A percentile compares a stretch with the other conserved stretches of the same genome.
These are phyloP conservation scores for Prunella vulgaris DNA, from an alignment of 257 asterid species.

Conservation along the genomic window DNA sequence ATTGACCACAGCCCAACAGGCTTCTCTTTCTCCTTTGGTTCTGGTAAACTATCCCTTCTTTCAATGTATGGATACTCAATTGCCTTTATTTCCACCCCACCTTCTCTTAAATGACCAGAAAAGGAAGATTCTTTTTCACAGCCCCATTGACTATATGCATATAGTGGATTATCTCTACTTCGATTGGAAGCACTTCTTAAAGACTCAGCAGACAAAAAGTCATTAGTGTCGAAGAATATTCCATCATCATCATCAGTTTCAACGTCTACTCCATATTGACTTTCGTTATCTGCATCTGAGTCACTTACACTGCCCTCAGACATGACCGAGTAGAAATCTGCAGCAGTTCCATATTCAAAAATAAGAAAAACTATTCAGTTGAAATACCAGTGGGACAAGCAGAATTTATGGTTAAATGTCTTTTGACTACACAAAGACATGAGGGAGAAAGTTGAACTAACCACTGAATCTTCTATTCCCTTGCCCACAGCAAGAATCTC, in stretches of 20 bases:
- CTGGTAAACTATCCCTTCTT: conserved; percentile 85
- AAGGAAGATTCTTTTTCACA: conserved; percentile 53
- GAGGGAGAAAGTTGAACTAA: conserved; percentile 38
- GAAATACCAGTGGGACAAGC: conserved; percentile 7
- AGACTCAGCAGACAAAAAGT: conserved; percentile 78
- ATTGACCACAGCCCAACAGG: conserved; percentile 97
- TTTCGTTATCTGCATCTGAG: conserved; percentile 88
- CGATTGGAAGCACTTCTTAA: conserved; percentile 88
- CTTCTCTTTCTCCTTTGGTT: conserved; percentile 94
- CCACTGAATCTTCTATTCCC: conserved; percentile 97
- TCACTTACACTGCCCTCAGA: conserved; percentile 95
- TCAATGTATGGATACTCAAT: conserved; percentile 63
- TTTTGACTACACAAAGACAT: not conserved
- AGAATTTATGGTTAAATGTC: not conserved
- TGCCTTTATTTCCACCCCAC: conserved; percentile 48
- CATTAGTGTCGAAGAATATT: conserved; percentile 81
- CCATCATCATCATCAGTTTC: conserved; percentile 95
- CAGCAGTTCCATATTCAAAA: conserved; percentile 15
- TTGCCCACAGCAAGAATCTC: conserved; percentile 87
- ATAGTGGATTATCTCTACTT: conserved; percentile 68
- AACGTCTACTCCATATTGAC: conserved; percentile 72
- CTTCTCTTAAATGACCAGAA: conserved; percentile 53
- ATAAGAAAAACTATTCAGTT: conserved; percentile 7
- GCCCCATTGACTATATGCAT: conserved; percentile 47
- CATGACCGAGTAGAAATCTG: conserved; percentile 95